phyloP scores from a whole-genome alignment of 2,329 filamentous ascomycete species.

The Apiospora arundinis region DNA sequence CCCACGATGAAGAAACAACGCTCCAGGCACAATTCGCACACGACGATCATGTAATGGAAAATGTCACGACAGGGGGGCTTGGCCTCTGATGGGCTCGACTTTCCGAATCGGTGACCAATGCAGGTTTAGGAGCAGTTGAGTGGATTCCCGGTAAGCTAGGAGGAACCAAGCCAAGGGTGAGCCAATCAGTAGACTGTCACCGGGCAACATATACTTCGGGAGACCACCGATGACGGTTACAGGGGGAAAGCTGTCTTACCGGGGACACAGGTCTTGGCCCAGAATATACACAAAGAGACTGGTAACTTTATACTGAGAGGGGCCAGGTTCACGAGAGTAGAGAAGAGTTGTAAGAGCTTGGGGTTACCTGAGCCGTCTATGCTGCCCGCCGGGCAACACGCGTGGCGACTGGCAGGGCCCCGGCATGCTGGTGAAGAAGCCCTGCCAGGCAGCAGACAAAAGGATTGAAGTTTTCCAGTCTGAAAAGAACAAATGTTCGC shows the following conservation, averaged over 20 bases:
- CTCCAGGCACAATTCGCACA: neutral
- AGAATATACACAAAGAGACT: neutral
- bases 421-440: constrained; percentile 4
- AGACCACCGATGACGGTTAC: neutral
- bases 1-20: neutral
- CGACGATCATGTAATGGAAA: neutral
- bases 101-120: constrained; percentile 21
- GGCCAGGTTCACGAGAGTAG: neutral
- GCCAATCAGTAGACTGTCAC: neutral
- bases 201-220: neutral
- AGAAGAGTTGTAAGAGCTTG: neutral
- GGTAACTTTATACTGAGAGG: neutral
- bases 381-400: neutral
- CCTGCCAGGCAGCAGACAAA: neutral
- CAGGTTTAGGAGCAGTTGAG: constrained; percentile 3
- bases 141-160: neutral
- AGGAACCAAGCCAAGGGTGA: neutral
- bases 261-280: neutral
- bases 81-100: constrained; percentile 13
- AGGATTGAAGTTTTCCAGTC: neutral
- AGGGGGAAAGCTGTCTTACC: constrained; percentile 2
- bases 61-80: constrained; percentile 6
- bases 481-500: neutral
- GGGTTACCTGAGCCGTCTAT: neutral
- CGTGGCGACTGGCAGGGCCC: neutral